Conservation (phyloP, 331 rosid species). For the Acacia concinna region DNA sequence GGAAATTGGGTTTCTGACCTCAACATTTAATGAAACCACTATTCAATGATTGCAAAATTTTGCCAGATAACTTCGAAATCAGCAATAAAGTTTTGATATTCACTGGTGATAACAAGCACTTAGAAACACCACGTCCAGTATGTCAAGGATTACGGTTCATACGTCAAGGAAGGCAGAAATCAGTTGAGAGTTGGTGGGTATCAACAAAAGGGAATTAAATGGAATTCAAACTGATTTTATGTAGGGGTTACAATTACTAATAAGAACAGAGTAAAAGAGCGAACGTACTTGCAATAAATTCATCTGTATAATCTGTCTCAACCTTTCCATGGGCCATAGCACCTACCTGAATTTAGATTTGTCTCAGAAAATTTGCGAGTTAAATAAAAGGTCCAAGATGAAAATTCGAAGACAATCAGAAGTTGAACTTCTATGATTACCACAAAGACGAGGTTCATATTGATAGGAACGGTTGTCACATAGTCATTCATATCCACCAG, state of each 20-base stretch:
- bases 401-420: neutral
- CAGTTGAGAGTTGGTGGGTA: neutral
- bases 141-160: neutral
- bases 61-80: neutral
- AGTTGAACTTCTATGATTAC: constrained; percentile 42
- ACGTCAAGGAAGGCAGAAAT: neutral
- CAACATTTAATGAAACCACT: neutral
- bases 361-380: neutral
- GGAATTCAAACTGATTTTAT: neutral
- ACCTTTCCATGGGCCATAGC: constrained; percentile 94
- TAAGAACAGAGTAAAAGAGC: neutral
- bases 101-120: neutral
- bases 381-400: neutral
- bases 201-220: neutral
- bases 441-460: constrained; percentile 74
- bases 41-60: neutral
- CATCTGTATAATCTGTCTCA: constrained; percentile 71
- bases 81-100: neutral
- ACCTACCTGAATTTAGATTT: constrained; percentile 57
- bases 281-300: constrained; percentile 66
- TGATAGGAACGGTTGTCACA: constrained; percentile 34
- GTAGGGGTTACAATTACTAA: neutral
- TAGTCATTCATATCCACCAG: constrained; percentile 56
- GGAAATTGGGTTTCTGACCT: neutral
- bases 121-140: neutral